Conservation (phyloP, 2,329 filamentous ascomycete species). For the Fusarium dimerum region DNA sequence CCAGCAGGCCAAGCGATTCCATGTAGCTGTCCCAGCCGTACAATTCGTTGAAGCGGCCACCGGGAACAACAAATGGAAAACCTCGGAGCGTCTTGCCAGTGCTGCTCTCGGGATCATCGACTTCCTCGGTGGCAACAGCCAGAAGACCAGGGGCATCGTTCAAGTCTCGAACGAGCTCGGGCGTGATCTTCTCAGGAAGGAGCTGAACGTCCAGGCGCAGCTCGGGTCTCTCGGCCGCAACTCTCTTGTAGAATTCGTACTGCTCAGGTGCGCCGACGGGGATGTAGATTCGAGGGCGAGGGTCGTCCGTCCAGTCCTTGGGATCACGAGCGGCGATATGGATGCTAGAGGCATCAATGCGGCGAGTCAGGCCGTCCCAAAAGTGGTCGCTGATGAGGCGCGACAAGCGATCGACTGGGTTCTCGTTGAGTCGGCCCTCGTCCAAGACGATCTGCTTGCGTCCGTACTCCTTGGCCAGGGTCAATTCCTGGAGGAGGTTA, state of each 20-base stretch:
- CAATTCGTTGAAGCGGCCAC: conserved; percentile 95
- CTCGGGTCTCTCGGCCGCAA: conserved; percentile 78
- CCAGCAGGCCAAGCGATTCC: conserved; percentile 86
- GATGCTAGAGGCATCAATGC: conserved; percentile 86
- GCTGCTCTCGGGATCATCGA: conserved; percentile 55
- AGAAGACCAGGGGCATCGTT: conserved; percentile 87
- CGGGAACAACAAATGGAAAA: conserved; percentile 94
- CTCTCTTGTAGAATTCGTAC: conserved; percentile 80
- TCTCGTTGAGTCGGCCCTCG: conserved; percentile 89
- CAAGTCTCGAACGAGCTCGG: conserved; percentile 78
- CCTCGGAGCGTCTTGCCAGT: conserved; percentile 75
- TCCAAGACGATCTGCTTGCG: conserved; percentile 89
- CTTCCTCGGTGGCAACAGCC: conserved; percentile 84
- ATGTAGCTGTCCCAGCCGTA: conserved; percentile 99
- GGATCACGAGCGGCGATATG: conserved; percentile 84
- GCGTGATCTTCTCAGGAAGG: conserved; percentile 75
- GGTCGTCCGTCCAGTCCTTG: conserved; percentile 93
- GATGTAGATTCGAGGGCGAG: conserved; percentile 88
- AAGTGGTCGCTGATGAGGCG: conserved; percentile 88
- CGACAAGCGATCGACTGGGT: conserved; percentile 84
- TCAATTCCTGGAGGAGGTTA: conserved; percentile 93
- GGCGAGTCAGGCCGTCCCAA: conserved; percentile 87
- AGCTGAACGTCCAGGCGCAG: conserved; percentile 84
- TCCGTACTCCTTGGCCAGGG: conserved; percentile 86
- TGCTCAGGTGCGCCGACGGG: conserved; percentile 84